Evolutionary conservation across 306 rosid genomes (phyloP).

Genomic region (Trifolium fragiferum): DNA sequence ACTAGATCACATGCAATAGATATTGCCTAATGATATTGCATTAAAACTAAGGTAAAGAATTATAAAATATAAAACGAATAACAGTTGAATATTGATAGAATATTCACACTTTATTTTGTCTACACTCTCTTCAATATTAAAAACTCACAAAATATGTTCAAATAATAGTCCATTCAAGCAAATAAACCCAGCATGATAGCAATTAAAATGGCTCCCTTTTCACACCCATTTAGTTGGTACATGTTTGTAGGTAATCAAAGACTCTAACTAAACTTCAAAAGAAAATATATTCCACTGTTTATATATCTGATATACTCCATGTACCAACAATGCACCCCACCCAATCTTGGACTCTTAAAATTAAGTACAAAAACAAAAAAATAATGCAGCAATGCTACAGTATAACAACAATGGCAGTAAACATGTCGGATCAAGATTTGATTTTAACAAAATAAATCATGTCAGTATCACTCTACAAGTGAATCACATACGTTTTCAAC

Average conservation of each 20-base stretch:
- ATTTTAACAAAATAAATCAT: slow-evolving; percentile 24
- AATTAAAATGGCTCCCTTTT: slow-evolving; percentile 22
- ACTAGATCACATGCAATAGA: slow-evolving; percentile 6
- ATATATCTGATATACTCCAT: not conserved
- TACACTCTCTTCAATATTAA: not conserved
- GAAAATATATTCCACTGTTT: not conserved
- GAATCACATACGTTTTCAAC: slow-evolving; percentile 74
- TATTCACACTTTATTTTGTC: not conserved
- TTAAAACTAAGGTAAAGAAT: not conserved
- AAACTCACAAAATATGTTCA: not conserved
- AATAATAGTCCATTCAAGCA: slow-evolving; percentile 12
- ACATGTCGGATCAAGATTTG: slow-evolving; percentile 10
- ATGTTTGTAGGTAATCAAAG: not conserved
- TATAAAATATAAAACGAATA: slow-evolving; percentile 15
- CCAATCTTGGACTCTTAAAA: slow-evolving; percentile 2
- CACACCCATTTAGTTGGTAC: slow-evolving; percentile 15
- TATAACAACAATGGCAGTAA: slow-evolving; percentile 26
- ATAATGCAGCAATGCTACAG: slow-evolving; percentile 24
- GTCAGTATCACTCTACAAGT: slow-evolving; percentile 20
- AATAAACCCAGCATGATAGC: slow-evolving; percentile 18
- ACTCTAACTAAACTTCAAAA: slow-evolving; percentile 2
- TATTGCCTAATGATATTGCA: slow-evolving; percentile 14
- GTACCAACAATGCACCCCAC: not conserved
- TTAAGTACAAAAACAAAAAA: slow-evolving; percentile 29
- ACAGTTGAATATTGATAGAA: slow-evolving; percentile 3